Evolutionary conservation across 208 protist genomes (phyloP), one percentile per base, ranked within the genome.

Genomic region (Phytomonas francai): DNA sequence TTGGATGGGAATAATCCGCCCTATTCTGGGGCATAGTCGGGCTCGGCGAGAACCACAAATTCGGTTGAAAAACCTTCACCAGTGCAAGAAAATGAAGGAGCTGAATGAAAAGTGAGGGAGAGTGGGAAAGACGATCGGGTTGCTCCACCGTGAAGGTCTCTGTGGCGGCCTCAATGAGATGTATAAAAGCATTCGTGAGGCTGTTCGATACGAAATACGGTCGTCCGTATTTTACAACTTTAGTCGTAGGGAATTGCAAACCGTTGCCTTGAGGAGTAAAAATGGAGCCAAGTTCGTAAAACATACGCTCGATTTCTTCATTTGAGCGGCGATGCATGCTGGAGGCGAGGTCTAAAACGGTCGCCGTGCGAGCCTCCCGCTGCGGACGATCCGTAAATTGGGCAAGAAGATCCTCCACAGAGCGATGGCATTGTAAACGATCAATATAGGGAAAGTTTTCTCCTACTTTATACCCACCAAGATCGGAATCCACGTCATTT

Each of bases 81-180:
- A 92, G 73, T 0, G 90, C 85, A 29, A 96, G 76, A 65, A 96
- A 96, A 70, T 93, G 82, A 3, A 93, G 70, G 29, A 96, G 78
- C 62, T 92, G 82, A 3, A 81, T 74, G 7, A 79, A 72, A 56
- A 96, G 65, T 12, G 65, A 66, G 0, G 87, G 84, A 28, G 77
- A 83, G 57, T 72, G 71, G n/a, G 63, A 58, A 57, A 96, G 79
- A 4, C 87, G 85, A 54, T 79, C 74, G 25, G 90, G 84, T 73
- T 92, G 85, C 69, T 82, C 78, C 64, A 80, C 71, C 14, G 84
- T 72, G 34, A 96, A 78, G 27, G 76, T 42, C 30, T 85, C 76
- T 19, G 85, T 89, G 57, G 81, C 76, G 25, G 80, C 71, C 29
- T 92, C 67, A n/a, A 95, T 59, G 19, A 95, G 69, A 29, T 82